Evolutionary conservation across 2,329 filamentous ascomycete species (phyloP), one percentile per base, ranked within the genome.

Genomic region (Sporothrix pallida): DNA sequence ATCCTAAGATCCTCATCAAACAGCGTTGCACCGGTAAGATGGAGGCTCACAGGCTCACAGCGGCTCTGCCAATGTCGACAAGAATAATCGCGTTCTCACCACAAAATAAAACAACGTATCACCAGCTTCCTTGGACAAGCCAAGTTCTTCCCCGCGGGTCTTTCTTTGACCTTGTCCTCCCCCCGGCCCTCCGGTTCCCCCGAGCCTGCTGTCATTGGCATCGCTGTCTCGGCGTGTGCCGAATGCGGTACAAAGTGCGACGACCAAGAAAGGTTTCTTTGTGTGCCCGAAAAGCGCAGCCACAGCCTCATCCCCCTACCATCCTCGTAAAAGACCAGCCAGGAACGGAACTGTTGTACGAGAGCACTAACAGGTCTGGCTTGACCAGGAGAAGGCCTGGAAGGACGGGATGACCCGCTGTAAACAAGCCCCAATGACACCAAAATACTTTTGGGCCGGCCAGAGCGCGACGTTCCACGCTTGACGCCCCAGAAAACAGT

Each of bases 361-460:
- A 60, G 3, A 37, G 12, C 56, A 15, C 56, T 17, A 23, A 23
- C 26, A 65, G 10, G 37, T 20, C 10, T 48, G n/a, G 52, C 31
- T 37, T 37, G 3, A 9, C 62, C 20, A 8, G n/a, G 9, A 65
- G 42, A 37, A 37, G 56, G 26, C 56, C 26, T 60, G 13, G 23
- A 50, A 17, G 12, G 63, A n/a, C 67, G 67, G 67, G 67, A 69
- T 54, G 67, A 15, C 67, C 67, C 67, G 48, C 67, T 54, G 48
- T 56, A 56, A 20, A 37, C 15, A 52, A 17, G 20, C 12, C 46
- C 37, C 37, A 48, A 46, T 15, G 23, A 56, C 20, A 10, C 52
- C 20, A 9, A 56, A 56, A 26, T 17, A 26, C 20, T 8, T 9
- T 42, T 42, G 58, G 58, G 26, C 26, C n/a, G 2, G 52, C 52